Base-by-base conservation (phyloP, 75 land plant genomes). In the Cryptomeria japonica region DNA sequence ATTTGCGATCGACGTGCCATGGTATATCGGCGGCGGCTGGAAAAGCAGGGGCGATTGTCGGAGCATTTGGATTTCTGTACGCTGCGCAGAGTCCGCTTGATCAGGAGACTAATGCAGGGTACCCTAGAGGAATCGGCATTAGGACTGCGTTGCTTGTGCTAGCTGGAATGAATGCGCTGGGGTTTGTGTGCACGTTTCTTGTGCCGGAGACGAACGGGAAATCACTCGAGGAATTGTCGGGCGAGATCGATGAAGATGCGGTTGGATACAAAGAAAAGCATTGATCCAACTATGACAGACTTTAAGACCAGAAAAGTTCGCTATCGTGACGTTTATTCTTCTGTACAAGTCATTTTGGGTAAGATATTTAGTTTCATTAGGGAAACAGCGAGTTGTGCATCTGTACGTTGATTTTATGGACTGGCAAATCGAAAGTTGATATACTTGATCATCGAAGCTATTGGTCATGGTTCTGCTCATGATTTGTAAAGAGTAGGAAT, bases 31-130 rank as follows among this genome's bases (percentile, higher is more conserved):
- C 93, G 53, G 93, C 92, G 9, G 47, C 89, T 3, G 94, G 94
- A 31, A 93, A 93, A 86, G 89, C 94, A 1, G 94, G 94, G n/a
- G 94, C 94, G 32, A 92, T 92, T 47, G 85, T 92, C 2, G 94
- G 94, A 2, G 80, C 94, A 0, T 93, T 93, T 55, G 94, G 94
- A 36, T 93, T 93, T 84, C 64, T 93, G 6, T 93, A 93, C 82
- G 92, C 91, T 31, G 89, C 91, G 39, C 94, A 92, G 90, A 91
- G 85, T 83, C 68, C 49, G 47, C 72, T 83, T 31, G 44, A 19
- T 41, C 85, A 72, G 18, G 61, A 91, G 86, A 86, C 85, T 18
- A 88, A 92, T 42, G 83, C 28, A 22, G 93, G 93, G 9, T 93
- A 93, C 85, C 93, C 90, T 18, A 79, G 87, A 4, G 94, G 94